A percentile compares a stretch with the other conserved stretches of the same genome.
phyloP scores from a whole-genome alignment of 148 eudicot genomes.

The Heliosperma pusillum region DNA sequence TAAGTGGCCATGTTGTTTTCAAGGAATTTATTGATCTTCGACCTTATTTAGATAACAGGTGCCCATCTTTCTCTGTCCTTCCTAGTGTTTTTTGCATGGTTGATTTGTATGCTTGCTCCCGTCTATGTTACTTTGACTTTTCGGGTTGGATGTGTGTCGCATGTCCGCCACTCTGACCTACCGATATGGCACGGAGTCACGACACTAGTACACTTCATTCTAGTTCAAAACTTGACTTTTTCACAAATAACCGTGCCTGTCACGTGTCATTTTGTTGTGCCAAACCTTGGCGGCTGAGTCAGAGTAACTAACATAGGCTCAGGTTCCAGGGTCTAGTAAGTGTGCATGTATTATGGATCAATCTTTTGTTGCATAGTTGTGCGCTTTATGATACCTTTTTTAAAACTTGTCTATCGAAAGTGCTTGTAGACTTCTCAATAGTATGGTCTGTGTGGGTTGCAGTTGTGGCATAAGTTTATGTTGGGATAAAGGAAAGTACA shows the following conservation, averaged over 20 bases:
- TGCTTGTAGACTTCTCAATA: no score
- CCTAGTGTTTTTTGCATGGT: background rate
- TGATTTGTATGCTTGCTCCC: background rate
- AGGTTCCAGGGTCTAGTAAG: no score
- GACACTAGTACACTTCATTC: background rate
- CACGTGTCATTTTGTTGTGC: no score
- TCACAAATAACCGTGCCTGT: background rate
- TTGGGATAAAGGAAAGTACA: background rate
- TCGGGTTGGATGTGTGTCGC: background rate
- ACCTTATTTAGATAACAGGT: slow-evolving; percentile 84
- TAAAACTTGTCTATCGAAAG: no score
- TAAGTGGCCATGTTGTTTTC: slow-evolving; percentile 82
- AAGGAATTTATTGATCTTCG: slow-evolving; percentile 64
- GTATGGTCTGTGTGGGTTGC: background rate
- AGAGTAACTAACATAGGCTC: no score
- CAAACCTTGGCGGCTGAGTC: no score
- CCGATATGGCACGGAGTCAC: background rate
- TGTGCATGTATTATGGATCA: no score
- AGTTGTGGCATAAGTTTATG: no score
- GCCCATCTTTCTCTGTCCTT: slow-evolving; percentile 4
- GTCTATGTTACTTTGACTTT: background rate
- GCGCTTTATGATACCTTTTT: background rate
- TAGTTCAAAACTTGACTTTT: background rate
- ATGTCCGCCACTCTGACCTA: background rate
- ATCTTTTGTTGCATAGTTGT: background rate